A percentile compares a stretch with the other conserved stretches of the same genome.
phyloP scores from a whole-genome alignment of 306 rosid species.

The Acacia melanoxylon region DNA sequence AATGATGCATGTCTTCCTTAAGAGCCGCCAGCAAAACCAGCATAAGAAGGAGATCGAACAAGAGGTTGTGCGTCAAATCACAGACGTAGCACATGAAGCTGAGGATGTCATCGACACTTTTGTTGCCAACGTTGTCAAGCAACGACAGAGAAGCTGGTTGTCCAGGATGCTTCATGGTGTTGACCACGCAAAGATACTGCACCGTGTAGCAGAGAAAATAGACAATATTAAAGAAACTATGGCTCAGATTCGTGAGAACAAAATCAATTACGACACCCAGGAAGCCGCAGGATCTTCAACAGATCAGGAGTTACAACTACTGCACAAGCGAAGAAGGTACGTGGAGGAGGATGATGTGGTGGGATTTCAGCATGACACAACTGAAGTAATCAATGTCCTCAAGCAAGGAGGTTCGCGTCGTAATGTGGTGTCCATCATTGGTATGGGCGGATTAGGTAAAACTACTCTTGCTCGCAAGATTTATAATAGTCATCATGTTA shows the following conservation, averaged over 20 bases:
- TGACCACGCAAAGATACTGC: neutral
- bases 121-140: neutral
- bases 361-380: too few relatives aligned
- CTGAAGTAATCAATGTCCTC: too few relatives aligned
- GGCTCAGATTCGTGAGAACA: neutral
- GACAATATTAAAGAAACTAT: neutral
- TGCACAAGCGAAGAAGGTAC: neutral
- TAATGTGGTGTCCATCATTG: too few relatives aligned
- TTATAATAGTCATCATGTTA: too few relatives aligned
- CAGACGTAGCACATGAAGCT: neutral
- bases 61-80: neutral
- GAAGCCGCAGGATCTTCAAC: neutral
- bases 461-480: too few relatives aligned
- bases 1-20: neutral
- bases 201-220: neutral
- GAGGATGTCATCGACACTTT: neutral
- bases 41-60: neutral
- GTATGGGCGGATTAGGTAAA: too few relatives aligned
- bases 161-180: neutral
- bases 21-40: neutral
- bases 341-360: neutral
- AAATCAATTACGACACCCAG: neutral
- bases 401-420: too few relatives aligned
- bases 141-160: neutral
- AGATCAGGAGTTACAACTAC: neutral